These are phyloP conservation scores for Dactylellina sp. DNA, from an alignment of 2,329 filamentous ascomycete genomes.

Conservation along the genomic window DNA sequence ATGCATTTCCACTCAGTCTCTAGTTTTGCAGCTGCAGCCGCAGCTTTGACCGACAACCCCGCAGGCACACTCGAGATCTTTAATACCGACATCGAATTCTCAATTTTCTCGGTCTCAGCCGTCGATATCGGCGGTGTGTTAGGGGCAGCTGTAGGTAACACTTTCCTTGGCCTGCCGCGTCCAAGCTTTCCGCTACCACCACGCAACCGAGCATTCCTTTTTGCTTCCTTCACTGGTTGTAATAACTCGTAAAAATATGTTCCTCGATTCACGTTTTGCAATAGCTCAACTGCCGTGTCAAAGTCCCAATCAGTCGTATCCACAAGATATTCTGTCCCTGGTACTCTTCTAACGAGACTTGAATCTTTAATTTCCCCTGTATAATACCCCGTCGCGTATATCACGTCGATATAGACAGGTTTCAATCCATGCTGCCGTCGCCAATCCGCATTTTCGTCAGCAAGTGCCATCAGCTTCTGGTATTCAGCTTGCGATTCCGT, in stretches of 20 bases:
- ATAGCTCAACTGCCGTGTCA: conserved; percentile 42
- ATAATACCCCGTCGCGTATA: conserved; percentile 50
- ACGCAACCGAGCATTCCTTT: conserved; percentile 31
- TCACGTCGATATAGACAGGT: conserved; percentile 48
- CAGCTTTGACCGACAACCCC: conserved; percentile 25
- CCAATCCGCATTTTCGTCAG: conserved; percentile 47
- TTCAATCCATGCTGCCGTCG: conserved; percentile 45
- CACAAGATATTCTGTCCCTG: conserved; percentile 47
- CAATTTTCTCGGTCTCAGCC: conserved; percentile 20
- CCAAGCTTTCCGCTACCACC: conserved; percentile 21
- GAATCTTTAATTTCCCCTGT: conserved; percentile 39
- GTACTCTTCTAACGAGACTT: conserved; percentile 35
- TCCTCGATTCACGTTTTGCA: conserved; percentile 53
- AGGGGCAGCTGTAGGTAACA: neutral
- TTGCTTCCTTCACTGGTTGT: conserved; percentile 51
- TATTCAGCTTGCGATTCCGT: conserved; percentile 28
- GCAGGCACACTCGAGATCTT: conserved; percentile 37
- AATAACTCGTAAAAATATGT: conserved; percentile 46
- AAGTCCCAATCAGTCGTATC: conserved; percentile 54
- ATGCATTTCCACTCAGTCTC: conserved; percentile 34
- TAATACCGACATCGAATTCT: conserved; percentile 30
- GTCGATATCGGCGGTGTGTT: neutral
- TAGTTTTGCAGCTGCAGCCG: neutral
- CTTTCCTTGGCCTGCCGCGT: conserved; percentile 40
- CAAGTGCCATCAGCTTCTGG: conserved; percentile 38